phyloP scores from a whole-genome alignment of 1,284 basidiomycete genomes.

The Peniophora sp. region DNA sequence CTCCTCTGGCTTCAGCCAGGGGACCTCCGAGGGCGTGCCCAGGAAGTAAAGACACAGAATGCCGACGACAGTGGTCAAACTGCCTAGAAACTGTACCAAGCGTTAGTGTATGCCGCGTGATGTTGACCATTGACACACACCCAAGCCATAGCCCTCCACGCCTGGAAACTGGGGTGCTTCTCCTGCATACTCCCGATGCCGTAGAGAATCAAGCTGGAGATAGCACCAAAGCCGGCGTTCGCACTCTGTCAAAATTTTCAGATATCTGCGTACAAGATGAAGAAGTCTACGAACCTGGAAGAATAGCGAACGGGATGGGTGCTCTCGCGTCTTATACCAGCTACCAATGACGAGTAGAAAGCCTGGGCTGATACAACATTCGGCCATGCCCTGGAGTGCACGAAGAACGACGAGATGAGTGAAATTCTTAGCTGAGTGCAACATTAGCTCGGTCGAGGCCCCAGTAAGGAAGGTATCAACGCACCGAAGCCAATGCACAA shows the following conservation, averaged over 20 bases:
- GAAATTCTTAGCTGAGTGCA: constrained; percentile 11
- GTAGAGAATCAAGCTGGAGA: constrained; percentile 8
- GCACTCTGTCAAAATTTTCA: not conserved
- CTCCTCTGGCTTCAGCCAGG: constrained; percentile 11
- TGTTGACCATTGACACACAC: not conserved
- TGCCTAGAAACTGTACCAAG: constrained; percentile 14
- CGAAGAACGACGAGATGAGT: constrained; percentile 9
- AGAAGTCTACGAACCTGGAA: constrained; percentile 5
- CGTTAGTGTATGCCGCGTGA: not conserved
- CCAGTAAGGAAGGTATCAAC: too few relatives aligned
- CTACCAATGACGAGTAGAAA: constrained; percentile 13
- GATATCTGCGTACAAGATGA: not conserved
- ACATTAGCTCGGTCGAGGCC: too few relatives aligned
- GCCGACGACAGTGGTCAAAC: constrained; percentile 9
- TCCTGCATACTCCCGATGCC: constrained; percentile 9
- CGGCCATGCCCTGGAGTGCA: constrained; percentile 12
- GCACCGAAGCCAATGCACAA: constrained; percentile 8
- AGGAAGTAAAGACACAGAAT: constrained; percentile 11
- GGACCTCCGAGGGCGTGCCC: constrained; percentile 12
- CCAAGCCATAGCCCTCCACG: constrained; percentile 11
- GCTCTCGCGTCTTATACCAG: constrained; percentile 11
- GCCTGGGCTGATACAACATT: constrained; percentile 14
- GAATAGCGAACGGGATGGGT: constrained; percentile 11
- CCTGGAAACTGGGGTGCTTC: constrained; percentile 1
- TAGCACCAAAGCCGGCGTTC: constrained; percentile 4